Percentiles rank a stretch among this genome's conserved stretches.
These are phyloP conservation scores for Trichosporon sp. DNA, from an alignment of 1,284 basidiomycete species.

Conservation along the genomic window DNA sequence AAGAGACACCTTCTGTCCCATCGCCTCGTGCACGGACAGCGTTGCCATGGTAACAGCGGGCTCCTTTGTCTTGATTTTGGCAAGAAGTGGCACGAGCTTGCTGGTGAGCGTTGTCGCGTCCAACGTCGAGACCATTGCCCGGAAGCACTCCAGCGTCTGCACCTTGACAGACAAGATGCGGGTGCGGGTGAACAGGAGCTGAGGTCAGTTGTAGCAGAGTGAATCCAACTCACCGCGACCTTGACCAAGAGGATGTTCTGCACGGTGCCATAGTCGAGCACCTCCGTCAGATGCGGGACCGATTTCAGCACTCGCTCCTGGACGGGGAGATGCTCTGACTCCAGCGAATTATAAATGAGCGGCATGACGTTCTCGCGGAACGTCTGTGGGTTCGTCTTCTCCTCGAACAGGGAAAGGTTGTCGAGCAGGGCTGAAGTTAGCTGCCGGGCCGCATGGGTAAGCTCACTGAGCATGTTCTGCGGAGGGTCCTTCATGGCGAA, in stretches of 20 bases:
- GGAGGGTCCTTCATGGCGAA: constrained; percentile 93
- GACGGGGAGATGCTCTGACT: constrained; percentile 84
- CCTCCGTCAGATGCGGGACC: constrained; percentile 86
- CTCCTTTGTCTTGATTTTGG: constrained; percentile 94
- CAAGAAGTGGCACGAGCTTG: constrained; percentile 88
- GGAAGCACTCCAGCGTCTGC: constrained; percentile 82
- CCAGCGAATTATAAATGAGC: constrained; percentile 90
- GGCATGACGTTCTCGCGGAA: constrained; percentile 94
- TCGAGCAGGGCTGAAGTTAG: constrained; percentile 68
- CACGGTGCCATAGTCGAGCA: constrained; percentile 89
- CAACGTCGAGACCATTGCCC: constrained; percentile 87
- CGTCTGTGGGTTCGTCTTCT: constrained; percentile 80
- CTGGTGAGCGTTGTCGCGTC: constrained; percentile 91
- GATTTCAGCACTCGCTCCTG: constrained; percentile 86
- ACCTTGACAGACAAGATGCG: constrained; percentile 84
- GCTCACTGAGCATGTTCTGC: constrained; percentile 81
- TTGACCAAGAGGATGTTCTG: constrained; percentile 82
- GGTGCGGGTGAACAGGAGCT: constrained; percentile 89
- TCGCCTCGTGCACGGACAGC: constrained; percentile 89
- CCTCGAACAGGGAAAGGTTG: constrained; percentile 81
- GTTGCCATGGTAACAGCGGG: constrained; percentile 94
- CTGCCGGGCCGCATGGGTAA: neutral
- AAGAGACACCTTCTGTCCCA: constrained; percentile 92
- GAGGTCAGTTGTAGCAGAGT: constrained; percentile 22
- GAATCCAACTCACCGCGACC: constrained; percentile 68